Base-by-base conservation (phyloP, 768 basidiomycete species). In the Agaricus sinodeliciosus region DNA sequence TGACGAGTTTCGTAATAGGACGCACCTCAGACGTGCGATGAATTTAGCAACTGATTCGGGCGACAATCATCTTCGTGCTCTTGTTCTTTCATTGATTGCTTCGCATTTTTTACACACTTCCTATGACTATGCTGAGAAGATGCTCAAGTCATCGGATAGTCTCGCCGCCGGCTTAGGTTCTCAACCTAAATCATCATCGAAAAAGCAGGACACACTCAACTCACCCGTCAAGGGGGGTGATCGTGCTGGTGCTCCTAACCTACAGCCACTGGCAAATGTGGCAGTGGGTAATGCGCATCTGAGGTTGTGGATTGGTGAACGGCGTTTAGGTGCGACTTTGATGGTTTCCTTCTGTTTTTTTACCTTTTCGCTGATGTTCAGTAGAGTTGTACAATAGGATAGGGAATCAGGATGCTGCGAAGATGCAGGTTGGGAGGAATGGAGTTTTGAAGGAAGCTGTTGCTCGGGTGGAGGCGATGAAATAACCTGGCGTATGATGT, bases 21-120 rank as follows among this genome's bases (percentile, higher is more conserved):
- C 77, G 49, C 75, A 83, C 47, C 69, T 78, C n/a, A 83, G 83
- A 50, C 64, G 67, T 0, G 83, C 87, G 0, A 73, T 91, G 1
- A 71, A 75, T 11, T 69, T 84, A 12, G 78, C 81, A 0, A 81
- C 78, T 1, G 59, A 64, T 1, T 73, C 84, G 3, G 80, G 76
- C 16, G 88, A 90, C 55, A 90, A 88, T 56, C 79, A 90, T 61
- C 67, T 89, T 16, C 83, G 87, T 8, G 85, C 85, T 11, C 68
- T 88, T 1, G 71, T 89, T 3, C 71, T 90, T 15, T 79, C 84
- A 2, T 72, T 90, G 15, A 76, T 84, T 9, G 75, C 87, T 1
- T 75, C 83, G 25, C 84, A 89, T 56, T 90, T 88, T 55, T 59
- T 85, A 25, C 79, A 87, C 51, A 89, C 88, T 0, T 78, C 85